Base-by-base conservation (phyloP, 2,329 filamentous ascomycete genomes). In the Madurella mycetomatis region DNA sequence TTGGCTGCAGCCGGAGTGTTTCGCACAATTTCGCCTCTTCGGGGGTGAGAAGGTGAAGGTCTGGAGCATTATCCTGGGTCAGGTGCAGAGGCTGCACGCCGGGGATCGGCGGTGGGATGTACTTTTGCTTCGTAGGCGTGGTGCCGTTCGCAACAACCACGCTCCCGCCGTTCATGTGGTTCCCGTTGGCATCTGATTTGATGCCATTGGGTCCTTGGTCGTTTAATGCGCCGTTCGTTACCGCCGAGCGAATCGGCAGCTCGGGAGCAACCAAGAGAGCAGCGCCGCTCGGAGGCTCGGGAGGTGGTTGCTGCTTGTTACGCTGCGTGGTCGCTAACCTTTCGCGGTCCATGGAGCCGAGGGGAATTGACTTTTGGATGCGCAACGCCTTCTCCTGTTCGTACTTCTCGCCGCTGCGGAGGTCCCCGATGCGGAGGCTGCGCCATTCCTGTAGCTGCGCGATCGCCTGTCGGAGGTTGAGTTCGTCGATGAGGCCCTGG, bases 401-500 rank as follows among this genome's bases (percentile, higher is more conserved):
- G 67, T 94, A 99, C 68, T 92, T 95, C 69, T 96, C 90, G 31
- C 94, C 94, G 19, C 85, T 85, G 53, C 87, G 85, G 11, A 99
- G 78, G 59, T 95, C 91, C 1, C 87, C 87, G 57, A 99, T 94
- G 17, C 87, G 84, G 72, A 90, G 83, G 45, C 82, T 82, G 32
- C 94, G 85, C 94, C 94, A 99, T 66, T 97, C 94, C 67, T 97
- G 92, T 2, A 99, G 76, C 68, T 97, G 92, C 0, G 81, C 61
- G 55, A 99, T 96, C 39, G 94, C 94, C 66, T 95, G 86, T 2
- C 94, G 85, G 16, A 99, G 76, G 62, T 96, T 95, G 60, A 94
- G 83, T 71, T 99, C 94, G 64, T 95, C 92, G 45, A 95, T 82
- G 0, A 99, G 75, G 1, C 91, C 92, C 57, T 90, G 85, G 62